Evolutionary conservation across 768 basidiomycete species (phyloP).

Genomic region (Phlebiopsis flavidoalba): DNA sequence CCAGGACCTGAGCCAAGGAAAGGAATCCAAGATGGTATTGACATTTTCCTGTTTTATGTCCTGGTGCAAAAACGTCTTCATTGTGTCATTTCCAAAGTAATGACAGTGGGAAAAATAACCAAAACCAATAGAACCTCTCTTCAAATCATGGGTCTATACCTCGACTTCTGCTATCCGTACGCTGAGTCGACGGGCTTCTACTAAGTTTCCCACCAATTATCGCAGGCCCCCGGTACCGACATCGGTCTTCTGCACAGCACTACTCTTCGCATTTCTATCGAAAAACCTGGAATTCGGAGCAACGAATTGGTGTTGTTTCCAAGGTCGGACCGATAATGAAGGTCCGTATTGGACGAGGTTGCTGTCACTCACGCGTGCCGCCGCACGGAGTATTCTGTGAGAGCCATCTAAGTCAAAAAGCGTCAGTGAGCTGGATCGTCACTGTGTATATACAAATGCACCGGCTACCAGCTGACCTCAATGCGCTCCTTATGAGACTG

Average conservation of each 20-base stretch:
- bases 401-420: neutral
- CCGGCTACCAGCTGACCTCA: neutral
- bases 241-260: conserved; percentile 78
- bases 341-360: conserved; percentile 40
- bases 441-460: neutral
- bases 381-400: neutral
- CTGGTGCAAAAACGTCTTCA: conserved; percentile 39
- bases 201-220: conserved; percentile 56
- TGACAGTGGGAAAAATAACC: conserved; percentile 18
- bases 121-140: conserved; percentile 86
- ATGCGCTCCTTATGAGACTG: neutral
- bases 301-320: conserved; percentile 40
- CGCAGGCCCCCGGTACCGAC: too few species aligned
- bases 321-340: conserved; percentile 42
- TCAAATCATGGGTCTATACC: too few species aligned
- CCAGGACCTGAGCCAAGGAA: conserved; percentile 88
- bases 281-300: conserved; percentile 81
- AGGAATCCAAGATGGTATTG: conserved; percentile 74
- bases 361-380: neutral
- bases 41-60: conserved; percentile 91
- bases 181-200: conserved; percentile 85
- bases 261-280: conserved; percentile 71
- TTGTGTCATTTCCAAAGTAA: too few species aligned
- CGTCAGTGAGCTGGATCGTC: too few species aligned
- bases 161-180: conserved; percentile 88